Evolutionary conservation across 768 basidiomycete genomes (phyloP).

Genomic region (Paxillus rubicundulus): DNA sequence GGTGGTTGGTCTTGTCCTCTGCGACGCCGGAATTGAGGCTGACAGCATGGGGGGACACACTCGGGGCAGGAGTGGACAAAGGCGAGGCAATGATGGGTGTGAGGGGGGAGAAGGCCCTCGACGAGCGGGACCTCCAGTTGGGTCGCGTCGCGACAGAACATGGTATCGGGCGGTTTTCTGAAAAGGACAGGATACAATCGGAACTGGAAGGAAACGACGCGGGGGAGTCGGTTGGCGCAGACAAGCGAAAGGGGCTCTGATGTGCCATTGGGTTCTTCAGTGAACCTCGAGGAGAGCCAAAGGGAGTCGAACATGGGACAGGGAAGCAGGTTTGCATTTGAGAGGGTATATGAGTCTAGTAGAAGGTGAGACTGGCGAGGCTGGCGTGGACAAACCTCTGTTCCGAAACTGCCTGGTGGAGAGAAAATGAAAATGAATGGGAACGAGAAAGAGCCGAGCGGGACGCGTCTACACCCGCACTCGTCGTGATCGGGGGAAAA

Average conservation of each 20-base stretch:
- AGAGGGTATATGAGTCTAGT: not conserved
- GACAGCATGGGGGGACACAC: conserved; percentile 27
- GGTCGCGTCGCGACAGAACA: not conserved
- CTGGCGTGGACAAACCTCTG: not conserved
- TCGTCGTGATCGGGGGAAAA: not conserved
- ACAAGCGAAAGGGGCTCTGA: conserved; percentile 1
- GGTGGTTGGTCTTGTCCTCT: conserved; percentile 6
- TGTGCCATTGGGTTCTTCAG: not conserved
- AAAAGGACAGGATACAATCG: conserved; percentile 9
- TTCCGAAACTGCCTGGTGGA: no score
- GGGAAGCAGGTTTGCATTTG: conserved; percentile 1
- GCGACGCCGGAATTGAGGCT: conserved; percentile 4
- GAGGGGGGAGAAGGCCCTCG: conserved; percentile 43
- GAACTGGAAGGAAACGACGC: conserved; percentile 14
- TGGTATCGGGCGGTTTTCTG: not conserved
- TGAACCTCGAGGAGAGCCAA: conserved; percentile 1
- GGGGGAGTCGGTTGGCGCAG: conserved; percentile 9
- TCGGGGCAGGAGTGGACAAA: conserved; percentile 47
- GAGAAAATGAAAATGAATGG: no score
- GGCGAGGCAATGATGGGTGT: conserved; percentile 62
- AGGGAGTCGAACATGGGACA: not conserved
- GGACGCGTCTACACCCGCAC: not conserved
- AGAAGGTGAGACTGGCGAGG: not conserved
- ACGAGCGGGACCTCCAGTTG: conserved; percentile 24
- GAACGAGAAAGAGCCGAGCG: not conserved